Base-by-base conservation (phyloP, 139 green algal genomes). In the Spirogloea muscicola region DNA sequence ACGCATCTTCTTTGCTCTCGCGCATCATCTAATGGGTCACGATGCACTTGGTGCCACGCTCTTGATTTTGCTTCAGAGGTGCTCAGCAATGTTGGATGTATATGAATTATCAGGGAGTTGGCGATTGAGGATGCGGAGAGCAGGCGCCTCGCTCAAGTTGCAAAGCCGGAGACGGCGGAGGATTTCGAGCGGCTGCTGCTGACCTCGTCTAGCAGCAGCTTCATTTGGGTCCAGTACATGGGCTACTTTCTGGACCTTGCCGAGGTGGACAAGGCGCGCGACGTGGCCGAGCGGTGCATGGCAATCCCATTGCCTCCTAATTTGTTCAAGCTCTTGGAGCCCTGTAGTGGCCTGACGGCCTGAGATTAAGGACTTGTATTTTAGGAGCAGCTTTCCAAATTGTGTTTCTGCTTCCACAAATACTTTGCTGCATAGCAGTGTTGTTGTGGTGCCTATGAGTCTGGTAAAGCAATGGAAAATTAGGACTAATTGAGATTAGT, bases 191-290 rank as follows among this genome's bases (percentile, higher is more conserved):
- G 80, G 69, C 80, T 92, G 33, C 41, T 93, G 72, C 59, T 95
- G 71, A 76, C 84, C 0, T 88, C 82, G 1, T 92, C 94, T 34
- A 90, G 91, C 84, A 87, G 62, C 74, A 89, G 75, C 42, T 96
- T 88, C 52, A 58, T 93, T 25, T 98, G 94, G 94, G 91, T 98
- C 46, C 86, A 90, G 71, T 98, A 92, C 90, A 95, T 98, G 87
- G 92, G 94, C 1, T 91, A 89, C 82, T 82, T 91, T n/a, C 84
- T 97, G 29, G 79, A 66, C 9, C 80, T 93, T 58, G 90, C 90
- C 0, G 91, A 96, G 49, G 64, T 88, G 2, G 88, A 90, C 41
- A 80, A 88, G 61, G 91, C 86, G 61, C 82, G 91, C 0, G 79
- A 66, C 6, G 74, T 96, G 13, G 93, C 91, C 21, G 85, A 98